phyloP scores from a whole-genome alignment of 768 basidiomycete species.

The Macrocybe gigantea region DNA sequence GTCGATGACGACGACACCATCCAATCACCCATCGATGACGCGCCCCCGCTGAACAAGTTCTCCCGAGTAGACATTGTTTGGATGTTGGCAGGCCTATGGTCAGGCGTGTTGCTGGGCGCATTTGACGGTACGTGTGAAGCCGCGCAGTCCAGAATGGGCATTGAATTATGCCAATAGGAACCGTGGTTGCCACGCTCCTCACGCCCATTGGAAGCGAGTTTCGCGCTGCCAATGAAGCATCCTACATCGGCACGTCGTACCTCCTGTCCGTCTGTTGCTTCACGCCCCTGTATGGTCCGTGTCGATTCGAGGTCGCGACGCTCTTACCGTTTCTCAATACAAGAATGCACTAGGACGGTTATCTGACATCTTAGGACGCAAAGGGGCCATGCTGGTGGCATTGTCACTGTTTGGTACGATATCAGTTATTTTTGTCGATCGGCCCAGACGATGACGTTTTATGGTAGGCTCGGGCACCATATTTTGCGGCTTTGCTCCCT shows the following conservation, averaged over 20 bases:
- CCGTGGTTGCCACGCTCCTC: conserved; percentile 81
- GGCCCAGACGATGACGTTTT: conserved; percentile 6
- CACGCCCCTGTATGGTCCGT: conserved; percentile 79
- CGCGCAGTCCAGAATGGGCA: conserved; percentile 2
- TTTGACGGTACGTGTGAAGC: conserved; percentile 59
- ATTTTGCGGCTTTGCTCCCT: conserved; percentile 80
- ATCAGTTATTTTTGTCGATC: conserved; percentile 1
- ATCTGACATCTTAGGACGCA: conserved; percentile 80
- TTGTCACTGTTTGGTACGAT: conserved; percentile 73
- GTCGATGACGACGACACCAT: conserved; percentile 27
- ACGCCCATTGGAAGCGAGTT: conserved; percentile 85
- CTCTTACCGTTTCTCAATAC: too few relatives aligned
- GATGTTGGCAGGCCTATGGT: conserved; percentile 78
- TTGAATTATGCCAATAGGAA: conserved; percentile 40
- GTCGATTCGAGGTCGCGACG: background rate
- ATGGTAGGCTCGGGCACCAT: conserved; percentile 71
- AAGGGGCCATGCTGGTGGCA: conserved; percentile 82
- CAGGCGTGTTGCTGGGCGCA: conserved; percentile 77
- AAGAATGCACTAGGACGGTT: conserved; percentile 52
- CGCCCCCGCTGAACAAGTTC: conserved; percentile 35
- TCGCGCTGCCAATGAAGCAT: conserved; percentile 70
- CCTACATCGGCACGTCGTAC: conserved; percentile 87
- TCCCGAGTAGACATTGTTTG: conserved; percentile 54
- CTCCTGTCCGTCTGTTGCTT: conserved; percentile 87
- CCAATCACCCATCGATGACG: conserved; percentile 22